A percentile compares a stretch with the other conserved stretches of the same genome.
phyloP scores from a whole-genome alignment of 2,329 filamentous ascomycete species.

The Calonectria ilicicola region DNA sequence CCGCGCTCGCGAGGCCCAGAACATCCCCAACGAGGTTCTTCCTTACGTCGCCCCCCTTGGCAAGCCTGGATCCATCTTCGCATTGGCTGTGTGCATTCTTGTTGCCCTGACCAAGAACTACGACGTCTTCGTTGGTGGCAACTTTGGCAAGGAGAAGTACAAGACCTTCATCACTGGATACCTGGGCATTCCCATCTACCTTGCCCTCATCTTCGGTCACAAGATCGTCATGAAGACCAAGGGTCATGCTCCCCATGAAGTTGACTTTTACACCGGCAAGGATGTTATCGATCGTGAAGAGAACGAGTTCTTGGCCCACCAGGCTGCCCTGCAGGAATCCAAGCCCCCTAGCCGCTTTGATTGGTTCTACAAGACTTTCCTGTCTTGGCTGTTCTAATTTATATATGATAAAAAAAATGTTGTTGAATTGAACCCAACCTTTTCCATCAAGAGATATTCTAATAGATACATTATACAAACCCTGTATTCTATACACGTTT shows the following conservation, averaged over 20 bases:
- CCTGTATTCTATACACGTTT: too few relatives aligned
- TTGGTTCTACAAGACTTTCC: conserved; percentile 53
- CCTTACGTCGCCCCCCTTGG: conserved; percentile 79
- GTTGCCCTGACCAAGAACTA: conserved; percentile 89
- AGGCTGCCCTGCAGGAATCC: conserved; percentile 44
- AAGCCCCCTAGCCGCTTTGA: conserved; percentile 39
- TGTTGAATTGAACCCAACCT: neutral
- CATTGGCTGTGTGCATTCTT: conserved; percentile 77
- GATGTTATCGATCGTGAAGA: conserved; percentile 80
- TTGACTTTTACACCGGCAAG: conserved; percentile 80
- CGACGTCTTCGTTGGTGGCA: conserved; percentile 72
- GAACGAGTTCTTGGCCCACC: conserved; percentile 70
- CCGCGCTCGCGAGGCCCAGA: conserved; percentile 71
- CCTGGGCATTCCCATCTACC: conserved; percentile 80
- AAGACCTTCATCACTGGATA: conserved; percentile 84
- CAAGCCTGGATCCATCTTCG: conserved; percentile 74
- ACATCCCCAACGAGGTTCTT: conserved; percentile 65
- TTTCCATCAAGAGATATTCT: neutral
- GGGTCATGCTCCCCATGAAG: conserved; percentile 67
- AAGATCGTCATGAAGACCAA: conserved; percentile 68
- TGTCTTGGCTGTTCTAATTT: conserved; percentile 53
- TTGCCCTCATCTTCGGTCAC: conserved; percentile 76
- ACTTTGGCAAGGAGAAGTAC: conserved; percentile 72
- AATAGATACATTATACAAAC: neutral
- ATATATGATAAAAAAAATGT: neutral